Percentiles rank a stretch among this genome's conserved stretches.
Conservation (phyloP, 306 rosid species). For the Begonia masoniana region DNA sequence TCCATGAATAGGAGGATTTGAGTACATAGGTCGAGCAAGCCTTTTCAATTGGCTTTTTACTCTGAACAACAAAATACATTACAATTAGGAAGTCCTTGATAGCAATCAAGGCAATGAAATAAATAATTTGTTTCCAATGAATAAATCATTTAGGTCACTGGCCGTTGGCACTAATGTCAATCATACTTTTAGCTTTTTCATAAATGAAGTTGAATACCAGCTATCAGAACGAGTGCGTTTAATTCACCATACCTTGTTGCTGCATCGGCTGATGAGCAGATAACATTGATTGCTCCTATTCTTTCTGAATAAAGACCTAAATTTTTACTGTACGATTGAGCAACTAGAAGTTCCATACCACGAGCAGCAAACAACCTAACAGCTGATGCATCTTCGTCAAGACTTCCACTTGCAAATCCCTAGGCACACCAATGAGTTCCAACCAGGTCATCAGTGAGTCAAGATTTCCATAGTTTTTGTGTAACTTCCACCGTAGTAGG, state of each 20-base stretch:
- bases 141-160: no score
- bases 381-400: constrained; percentile 77
- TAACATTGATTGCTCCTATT: constrained; percentile 84
- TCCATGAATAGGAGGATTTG: constrained; percentile 94
- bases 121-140: no score
- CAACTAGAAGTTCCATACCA: constrained; percentile 84
- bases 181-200: no score
- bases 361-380: constrained; percentile 85
- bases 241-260: constrained; percentile 52
- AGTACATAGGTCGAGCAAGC: constrained; percentile 97
- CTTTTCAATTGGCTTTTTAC: constrained; percentile 96
- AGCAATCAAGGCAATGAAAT: neutral
- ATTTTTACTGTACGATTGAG: constrained; percentile 95
- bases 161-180: no score
- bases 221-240: no score
- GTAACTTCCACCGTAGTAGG: no score
- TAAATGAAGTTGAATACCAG: no score
- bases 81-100: neutral
- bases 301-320: constrained; percentile 98
- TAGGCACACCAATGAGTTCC: constrained; percentile 19
- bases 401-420: constrained; percentile 99
- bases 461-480: neutral
- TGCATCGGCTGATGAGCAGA: constrained; percentile 74
- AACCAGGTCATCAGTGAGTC: neutral
- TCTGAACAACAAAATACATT: constrained; percentile 28